These are phyloP conservation scores for Nakazawaea wyomingensis DNA, from an alignment of 805 yeast species.

Conservation along the genomic window DNA sequence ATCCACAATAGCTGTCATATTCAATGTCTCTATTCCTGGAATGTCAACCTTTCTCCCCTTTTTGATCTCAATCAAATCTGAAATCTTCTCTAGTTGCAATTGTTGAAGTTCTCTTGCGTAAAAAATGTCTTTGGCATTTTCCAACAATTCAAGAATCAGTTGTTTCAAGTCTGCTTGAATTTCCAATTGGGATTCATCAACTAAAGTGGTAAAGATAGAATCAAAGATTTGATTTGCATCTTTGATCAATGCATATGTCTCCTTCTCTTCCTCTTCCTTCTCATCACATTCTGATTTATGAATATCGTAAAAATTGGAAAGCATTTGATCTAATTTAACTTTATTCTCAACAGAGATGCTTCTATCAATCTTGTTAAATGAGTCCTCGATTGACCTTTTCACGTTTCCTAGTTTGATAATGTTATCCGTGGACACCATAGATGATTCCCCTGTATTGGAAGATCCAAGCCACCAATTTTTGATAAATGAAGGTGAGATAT, in stretches of 20 bases:
- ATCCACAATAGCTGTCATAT: constrained; percentile 17
- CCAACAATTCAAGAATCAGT: constrained; percentile 1
- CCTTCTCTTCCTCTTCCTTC: neutral
- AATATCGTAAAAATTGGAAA: neutral
- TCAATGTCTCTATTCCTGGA: constrained; percentile 21
- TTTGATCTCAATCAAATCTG: neutral
- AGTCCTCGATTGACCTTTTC: neutral
- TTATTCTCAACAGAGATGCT: neutral
- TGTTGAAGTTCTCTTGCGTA: neutral
- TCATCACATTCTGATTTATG: neutral
- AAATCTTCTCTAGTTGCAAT: neutral
- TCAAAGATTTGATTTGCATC: neutral
- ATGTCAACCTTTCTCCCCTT: constrained; percentile 15
- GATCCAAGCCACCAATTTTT: neutral
- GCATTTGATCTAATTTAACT: neutral
- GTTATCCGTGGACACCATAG: no score
- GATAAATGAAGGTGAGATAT: neutral
- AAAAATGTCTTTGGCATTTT: neutral
- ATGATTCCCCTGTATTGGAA: no score
- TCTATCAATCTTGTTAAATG: neutral
- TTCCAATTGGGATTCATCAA: neutral
- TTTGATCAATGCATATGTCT: neutral
- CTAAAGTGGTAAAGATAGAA: neutral
- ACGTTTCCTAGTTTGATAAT: neutral
- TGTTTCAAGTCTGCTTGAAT: neutral